Conservation (phyloP, 163 green algal species). For the Scenedesmus sp. region DNA sequence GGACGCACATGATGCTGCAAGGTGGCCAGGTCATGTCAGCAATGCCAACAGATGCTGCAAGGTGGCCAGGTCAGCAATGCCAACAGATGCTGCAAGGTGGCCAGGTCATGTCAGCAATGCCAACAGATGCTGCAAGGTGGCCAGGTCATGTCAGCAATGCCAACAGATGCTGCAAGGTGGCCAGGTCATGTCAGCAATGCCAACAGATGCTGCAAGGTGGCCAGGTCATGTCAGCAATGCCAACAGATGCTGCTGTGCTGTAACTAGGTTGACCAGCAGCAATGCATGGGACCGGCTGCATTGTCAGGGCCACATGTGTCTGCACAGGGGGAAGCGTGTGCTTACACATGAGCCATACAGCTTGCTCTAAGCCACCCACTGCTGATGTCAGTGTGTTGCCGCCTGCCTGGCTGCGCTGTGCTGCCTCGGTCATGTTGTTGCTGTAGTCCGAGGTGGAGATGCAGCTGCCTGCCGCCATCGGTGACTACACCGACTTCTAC, state of each 20-base stretch:
- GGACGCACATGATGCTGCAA: no score
- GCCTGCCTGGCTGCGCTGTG: background rate
- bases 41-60: background rate
- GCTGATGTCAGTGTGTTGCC: background rate
- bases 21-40: background rate
- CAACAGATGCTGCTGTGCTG: background rate
- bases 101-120: no score
- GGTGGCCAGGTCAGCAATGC: background rate
- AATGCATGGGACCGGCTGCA: background rate
- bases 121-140: no score
- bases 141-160: no score
- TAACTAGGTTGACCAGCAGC: background rate
- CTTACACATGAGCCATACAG: background rate
- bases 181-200: no score
- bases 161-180: background rate
- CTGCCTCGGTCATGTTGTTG: background rate
- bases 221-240: no score
- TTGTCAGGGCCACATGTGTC: background rate
- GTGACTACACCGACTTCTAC: conserved; percentile 99
- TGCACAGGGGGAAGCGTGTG: background rate
- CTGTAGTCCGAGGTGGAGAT: conserved; percentile 78
- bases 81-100: no score
- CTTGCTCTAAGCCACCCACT: background rate
- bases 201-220: background rate
- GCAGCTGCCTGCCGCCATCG: conserved; percentile 85